Conservation (phyloP, 225 moss, liverwort and hornwort genomes). For the Polytrichum formosum region DNA sequence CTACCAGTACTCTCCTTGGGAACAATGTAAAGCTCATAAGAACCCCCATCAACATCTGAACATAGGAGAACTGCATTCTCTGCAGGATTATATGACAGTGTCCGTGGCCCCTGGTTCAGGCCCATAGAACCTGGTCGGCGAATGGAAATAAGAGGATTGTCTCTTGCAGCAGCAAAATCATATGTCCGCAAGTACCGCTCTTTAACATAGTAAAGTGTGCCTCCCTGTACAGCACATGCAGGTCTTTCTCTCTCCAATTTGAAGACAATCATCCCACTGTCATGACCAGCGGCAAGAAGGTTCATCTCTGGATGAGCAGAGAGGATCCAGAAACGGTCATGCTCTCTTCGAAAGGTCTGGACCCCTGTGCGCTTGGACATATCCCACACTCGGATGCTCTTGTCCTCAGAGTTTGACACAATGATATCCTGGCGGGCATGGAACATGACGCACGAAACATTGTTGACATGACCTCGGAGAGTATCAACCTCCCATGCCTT, state of each 20-base stretch:
- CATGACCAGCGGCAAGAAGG: conserved; percentile 95
- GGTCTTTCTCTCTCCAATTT: conserved; percentile 99
- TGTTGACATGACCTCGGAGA: conserved; percentile 91
- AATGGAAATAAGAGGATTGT: conserved; percentile 92
- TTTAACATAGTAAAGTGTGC: conserved; percentile 91
- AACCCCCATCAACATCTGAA: conserved; percentile 94
- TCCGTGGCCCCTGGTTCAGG: conserved; percentile 90
- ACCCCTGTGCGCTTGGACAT: conserved; percentile 99
- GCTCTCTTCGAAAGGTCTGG: conserved; percentile 94
- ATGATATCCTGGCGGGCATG: conserved; percentile 98
- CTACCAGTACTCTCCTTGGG: conserved; percentile 89
- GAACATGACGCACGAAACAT: conserved; percentile 95
- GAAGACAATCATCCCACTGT: conserved; percentile 99
- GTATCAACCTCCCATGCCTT: conserved; percentile 99
- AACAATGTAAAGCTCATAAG: conserved; percentile 88
- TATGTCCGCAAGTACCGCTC: conserved; percentile 93
- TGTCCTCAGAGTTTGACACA: conserved; percentile 97
- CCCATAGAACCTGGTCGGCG: conserved; percentile 84
- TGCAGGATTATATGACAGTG: conserved; percentile 94
- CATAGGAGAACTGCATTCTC: conserved; percentile 91
- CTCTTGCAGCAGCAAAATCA: conserved; percentile 75
- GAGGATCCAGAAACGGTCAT: conserved; percentile 97
- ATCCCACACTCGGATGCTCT: conserved; percentile 97
- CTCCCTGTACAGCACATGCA: conserved; percentile 94
- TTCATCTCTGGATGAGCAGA: conserved; percentile 98